Evolutionary conservation across 331 rosid genomes (phyloP), one percentile per base, ranked within the genome.

Genomic region (Cucumis variabilis): DNA sequence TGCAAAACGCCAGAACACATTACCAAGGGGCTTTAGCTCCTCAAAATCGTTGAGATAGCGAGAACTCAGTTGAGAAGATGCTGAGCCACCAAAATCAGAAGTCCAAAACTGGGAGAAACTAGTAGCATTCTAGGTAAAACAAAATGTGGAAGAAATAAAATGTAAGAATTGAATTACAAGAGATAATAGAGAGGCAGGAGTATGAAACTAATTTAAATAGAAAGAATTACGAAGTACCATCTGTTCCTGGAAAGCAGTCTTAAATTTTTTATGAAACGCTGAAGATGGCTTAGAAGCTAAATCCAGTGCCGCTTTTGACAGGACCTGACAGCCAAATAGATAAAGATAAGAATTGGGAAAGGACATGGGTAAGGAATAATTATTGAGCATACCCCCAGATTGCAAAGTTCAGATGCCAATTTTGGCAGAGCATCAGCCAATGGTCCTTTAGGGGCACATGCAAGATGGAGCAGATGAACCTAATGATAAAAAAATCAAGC

Each of bases 1-100:
- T 37, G 51, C 53, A 58, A 71, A 71, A 73, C 17, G 16, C 66
- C 83, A 50, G 27, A n/a, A 33, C 89, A 28, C 72, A 85, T 92
- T 95, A 97, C 99, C 99, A 55, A 97, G 97, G 78, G 98, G 87
- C n/a, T 86, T 93, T 91, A 95, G 93, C 95, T 94, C 98, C 94
- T 97, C 99, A 89, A 97, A 97, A 91, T 97, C 99, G 92, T 91
- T 95, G 87, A 95, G 91, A 93, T 95, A 97, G 62, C 99, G 93
- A 90, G 99, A 97, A 90, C 93, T 93, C 27, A 85, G 92, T 51
- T 90, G 90, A 88, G 93, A 88, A 85, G 94, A 87, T 80, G 89
- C 87, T 84, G 96, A 89, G 87, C 91, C 93, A 79, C 92, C 98
- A 88, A 90, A 86, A 89, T 90, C 98, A 91, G 96, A 87, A 73